Evolutionary conservation across 2,329 filamentous ascomycete genomes (phyloP), one percentile per base, ranked within the genome.

Genomic region (Fusarium penzigii): DNA sequence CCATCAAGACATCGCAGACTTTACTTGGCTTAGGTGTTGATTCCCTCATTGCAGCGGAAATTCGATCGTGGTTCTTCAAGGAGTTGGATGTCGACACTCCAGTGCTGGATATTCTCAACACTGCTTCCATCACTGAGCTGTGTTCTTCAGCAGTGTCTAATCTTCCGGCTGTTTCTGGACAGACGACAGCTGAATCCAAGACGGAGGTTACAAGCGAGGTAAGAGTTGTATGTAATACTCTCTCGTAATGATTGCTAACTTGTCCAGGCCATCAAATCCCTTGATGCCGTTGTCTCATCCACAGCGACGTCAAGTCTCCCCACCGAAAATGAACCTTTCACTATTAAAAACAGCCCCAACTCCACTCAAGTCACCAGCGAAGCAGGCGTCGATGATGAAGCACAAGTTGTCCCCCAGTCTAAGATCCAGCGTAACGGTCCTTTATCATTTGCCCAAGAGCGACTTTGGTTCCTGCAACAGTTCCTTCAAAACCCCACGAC

Each of bases 51-150:
- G 68, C 68, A n/a, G 67, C 70, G 1, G 65, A 67, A 68, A 74
- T 77, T 2, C 72, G 78, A 2, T 67, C 74, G 2, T 83, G 79
- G 79, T 79, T 81, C 55, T 44, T 74, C 20, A 78, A 78, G 46
- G 66, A 75, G 13, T 44, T 66, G 0, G 57, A 73, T 0, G 64
- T 74, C 0, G 74, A 81, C 42, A 70, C 81, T 2, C 75, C 77
- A 0, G 72, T 80, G 2, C 63, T 81, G 4, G 76, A 76, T 51
- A 57, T 71, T 11, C 47, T 66, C 1, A 48, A 52, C 2, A 58
- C 57, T 0, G 55, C 53, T 13, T 57, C 62, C 3, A 36, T 64
- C 2, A 40, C 41, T 3, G 57, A 54, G n/a, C 29, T 56, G 5
- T 39, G 38, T 12, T 39, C 38, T n/a, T n/a, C 38, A n/a, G 38